A percentile compares a stretch with the other conserved stretches of the same genome.
These are phyloP conservation scores for Claviceps arundinis DNA, from an alignment of 2,329 filamentous ascomycete genomes.

Conservation along the genomic window DNA sequence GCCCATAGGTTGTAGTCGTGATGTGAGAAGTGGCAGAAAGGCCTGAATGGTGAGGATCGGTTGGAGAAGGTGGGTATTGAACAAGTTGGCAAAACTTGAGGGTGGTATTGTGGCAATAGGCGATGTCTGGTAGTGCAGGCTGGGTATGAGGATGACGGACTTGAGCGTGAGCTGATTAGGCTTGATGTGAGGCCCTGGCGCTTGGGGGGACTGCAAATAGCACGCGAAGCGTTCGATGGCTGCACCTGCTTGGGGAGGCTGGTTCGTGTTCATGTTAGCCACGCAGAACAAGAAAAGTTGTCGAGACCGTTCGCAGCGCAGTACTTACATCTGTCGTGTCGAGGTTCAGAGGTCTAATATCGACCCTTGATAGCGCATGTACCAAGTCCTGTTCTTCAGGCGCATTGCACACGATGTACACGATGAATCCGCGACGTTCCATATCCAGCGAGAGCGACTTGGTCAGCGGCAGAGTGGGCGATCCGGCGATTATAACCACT, in stretches of 20 bases:
- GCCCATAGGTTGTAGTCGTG: slow-evolving; percentile 39
- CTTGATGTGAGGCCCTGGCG: slow-evolving; percentile 62
- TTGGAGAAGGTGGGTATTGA: slow-evolving; percentile 84
- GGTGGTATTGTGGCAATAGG: slow-evolving; percentile 77
- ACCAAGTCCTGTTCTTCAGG: slow-evolving; percentile 73
- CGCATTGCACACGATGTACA: slow-evolving; percentile 80
- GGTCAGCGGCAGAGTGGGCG: slow-evolving; percentile 70
- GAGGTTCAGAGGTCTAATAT: slow-evolving; percentile 70
- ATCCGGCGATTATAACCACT: slow-evolving; percentile 80
- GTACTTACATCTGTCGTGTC: slow-evolving; percentile 64
- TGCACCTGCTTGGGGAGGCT: slow-evolving; percentile 55
- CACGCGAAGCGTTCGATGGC: slow-evolving; percentile 60
- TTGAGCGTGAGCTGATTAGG: slow-evolving; percentile 64
- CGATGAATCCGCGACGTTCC: slow-evolving; percentile 82
- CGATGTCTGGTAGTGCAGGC: slow-evolving; percentile 64
- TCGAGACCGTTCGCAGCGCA: background rate
- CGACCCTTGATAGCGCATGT: slow-evolving; percentile 60
- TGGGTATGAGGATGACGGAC: slow-evolving; percentile 73
- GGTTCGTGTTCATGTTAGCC: background rate
- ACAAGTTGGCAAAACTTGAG: slow-evolving; percentile 73
- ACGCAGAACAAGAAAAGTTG: background rate
- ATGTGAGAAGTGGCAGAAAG: slow-evolving; percentile 68
- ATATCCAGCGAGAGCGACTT: slow-evolving; percentile 74
- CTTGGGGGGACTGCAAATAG: slow-evolving; percentile 60
- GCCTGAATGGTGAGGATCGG: slow-evolving; percentile 81